These are phyloP conservation scores for Myxozyma sirexii DNA, from an alignment of 805 yeast genomes.

Conservation along the genomic window DNA sequence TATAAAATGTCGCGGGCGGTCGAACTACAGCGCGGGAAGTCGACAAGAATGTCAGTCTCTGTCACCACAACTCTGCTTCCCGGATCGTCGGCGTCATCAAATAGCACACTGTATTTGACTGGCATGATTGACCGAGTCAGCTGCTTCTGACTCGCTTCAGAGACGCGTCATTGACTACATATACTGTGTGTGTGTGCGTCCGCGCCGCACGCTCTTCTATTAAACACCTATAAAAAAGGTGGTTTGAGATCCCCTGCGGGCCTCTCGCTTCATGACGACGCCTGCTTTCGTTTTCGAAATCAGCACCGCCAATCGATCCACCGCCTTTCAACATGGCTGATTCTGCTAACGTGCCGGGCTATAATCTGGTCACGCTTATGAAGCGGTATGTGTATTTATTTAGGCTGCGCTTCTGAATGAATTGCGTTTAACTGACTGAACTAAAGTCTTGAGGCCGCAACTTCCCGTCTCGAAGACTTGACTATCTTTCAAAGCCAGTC, in stretches of 20 bases:
- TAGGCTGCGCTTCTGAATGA: too few relatives aligned
- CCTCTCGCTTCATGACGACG: not conserved
- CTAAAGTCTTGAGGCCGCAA: constrained; percentile 81
- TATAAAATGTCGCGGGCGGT: constrained; percentile 10
- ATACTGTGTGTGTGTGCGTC: too few relatives aligned
- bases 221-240: not conserved
- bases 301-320: too few relatives aligned
- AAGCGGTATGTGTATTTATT: constrained; percentile 52
- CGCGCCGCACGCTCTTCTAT: too few relatives aligned
- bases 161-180: too few relatives aligned
- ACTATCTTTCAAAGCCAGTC: constrained; percentile 74
- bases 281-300: too few relatives aligned
- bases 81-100: not conserved
- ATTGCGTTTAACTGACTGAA: not conserved
- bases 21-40: not conserved
- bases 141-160: not conserved
- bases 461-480: constrained; percentile 87
- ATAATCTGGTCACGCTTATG: constrained; percentile 77
- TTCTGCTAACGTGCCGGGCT: constrained; percentile 51
- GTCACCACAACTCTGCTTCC: not conserved
- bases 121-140: not conserved
- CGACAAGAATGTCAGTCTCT: not conserved
- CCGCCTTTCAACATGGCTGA: constrained; percentile 30
- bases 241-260: not conserved
- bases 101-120: not conserved